phyloP scores from a whole-genome alignment of 2,329 filamentous ascomycete species.

The Diplodia mutila region DNA sequence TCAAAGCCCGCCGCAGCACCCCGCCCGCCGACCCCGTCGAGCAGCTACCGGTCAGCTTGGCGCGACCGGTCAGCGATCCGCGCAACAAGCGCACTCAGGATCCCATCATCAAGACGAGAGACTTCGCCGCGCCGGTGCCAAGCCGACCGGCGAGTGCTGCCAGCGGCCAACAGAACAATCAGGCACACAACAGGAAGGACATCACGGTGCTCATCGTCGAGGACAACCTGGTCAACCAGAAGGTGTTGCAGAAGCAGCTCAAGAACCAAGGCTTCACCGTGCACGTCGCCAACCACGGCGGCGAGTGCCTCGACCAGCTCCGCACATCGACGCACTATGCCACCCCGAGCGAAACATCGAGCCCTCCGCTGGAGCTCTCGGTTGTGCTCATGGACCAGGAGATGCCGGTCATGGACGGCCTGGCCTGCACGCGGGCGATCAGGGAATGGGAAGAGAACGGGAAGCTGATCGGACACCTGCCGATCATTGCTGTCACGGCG shows the following conservation, averaged over 20 bases:
- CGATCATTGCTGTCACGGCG: slow-evolving; percentile 48
- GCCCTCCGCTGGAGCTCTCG: neutral
- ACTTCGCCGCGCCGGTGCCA: slow-evolving; percentile 35
- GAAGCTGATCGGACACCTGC: slow-evolving; percentile 40
- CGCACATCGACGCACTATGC: slow-evolving; percentile 49
- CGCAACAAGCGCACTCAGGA: slow-evolving; percentile 33
- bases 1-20: slow-evolving; percentile 65
- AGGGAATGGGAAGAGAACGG: slow-evolving; percentile 43
- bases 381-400: slow-evolving; percentile 39
- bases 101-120: slow-evolving; percentile 37
- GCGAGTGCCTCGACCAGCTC: slow-evolving; percentile 49
- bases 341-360: slow-evolving; percentile 30
- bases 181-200: slow-evolving; percentile 14
- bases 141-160: slow-evolving; percentile 13
- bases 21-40: slow-evolving; percentile 41
- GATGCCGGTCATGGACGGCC: slow-evolving; percentile 49
- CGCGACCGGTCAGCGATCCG: slow-evolving; percentile 38
- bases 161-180: neutral
- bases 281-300: slow-evolving; percentile 54
- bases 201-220: slow-evolving; percentile 49
- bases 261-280: slow-evolving; percentile 52
- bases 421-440: slow-evolving; percentile 44
- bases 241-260: slow-evolving; percentile 55
- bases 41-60: slow-evolving; percentile 33
- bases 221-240: slow-evolving; percentile 48